Percentiles rank a stretch among this genome's conserved stretches.
These are phyloP conservation scores for Scedosporium apiospermum DNA, from an alignment of 2,329 filamentous ascomycete species.

Conservation along the genomic window DNA sequence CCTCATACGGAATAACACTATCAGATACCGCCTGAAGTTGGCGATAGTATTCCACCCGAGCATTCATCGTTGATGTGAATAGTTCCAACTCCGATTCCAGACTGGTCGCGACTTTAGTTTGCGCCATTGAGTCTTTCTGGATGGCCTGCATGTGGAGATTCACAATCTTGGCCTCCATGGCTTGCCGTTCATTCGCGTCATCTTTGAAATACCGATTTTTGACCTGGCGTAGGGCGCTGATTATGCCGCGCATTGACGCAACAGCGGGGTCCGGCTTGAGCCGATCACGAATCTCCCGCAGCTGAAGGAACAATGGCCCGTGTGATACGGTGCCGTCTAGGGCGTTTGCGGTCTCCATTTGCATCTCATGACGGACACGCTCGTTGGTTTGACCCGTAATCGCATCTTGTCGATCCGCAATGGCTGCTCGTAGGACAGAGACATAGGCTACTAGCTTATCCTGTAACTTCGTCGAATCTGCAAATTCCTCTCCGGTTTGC, in stretches of 20 bases:
- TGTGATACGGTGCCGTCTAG: slow-evolving; percentile 57
- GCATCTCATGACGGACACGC: slow-evolving; percentile 65
- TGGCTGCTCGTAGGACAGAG: slow-evolving; percentile 61
- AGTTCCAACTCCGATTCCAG: slow-evolving; percentile 64
- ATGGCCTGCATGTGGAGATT: slow-evolving; percentile 52
- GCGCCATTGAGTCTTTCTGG: slow-evolving; percentile 41
- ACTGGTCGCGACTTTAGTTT: slow-evolving; percentile 35
- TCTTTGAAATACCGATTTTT: slow-evolving; percentile 3
- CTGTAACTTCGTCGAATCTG: slow-evolving; percentile 76
- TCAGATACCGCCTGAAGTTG: slow-evolving; percentile 90
- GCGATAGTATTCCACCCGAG: slow-evolving; percentile 78
- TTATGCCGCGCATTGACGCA: slow-evolving; percentile 59
- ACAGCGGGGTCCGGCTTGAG: slow-evolving; percentile 39
- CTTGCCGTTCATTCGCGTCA: slow-evolving; percentile 37
- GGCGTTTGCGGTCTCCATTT: slow-evolving; percentile 50
- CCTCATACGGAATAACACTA: slow-evolving; percentile 66
- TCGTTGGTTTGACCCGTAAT: slow-evolving; percentile 70
- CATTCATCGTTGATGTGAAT: slow-evolving; percentile 74
- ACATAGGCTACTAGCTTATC: slow-evolving; percentile 86
- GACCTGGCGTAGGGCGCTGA: slow-evolving; percentile 60
- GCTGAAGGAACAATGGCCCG: slow-evolving; percentile 49
- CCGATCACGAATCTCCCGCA: slow-evolving; percentile 36
- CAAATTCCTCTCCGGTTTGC: slow-evolving; percentile 81
- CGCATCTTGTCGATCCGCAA: slow-evolving; percentile 69
- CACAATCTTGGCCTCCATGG: slow-evolving; percentile 57